Percentiles rank a stretch among this genome's conserved stretches.
phyloP scores from a whole-genome alignment of 1,284 basidiomycete genomes.

The Taiwanofungus camphoratus region DNA sequence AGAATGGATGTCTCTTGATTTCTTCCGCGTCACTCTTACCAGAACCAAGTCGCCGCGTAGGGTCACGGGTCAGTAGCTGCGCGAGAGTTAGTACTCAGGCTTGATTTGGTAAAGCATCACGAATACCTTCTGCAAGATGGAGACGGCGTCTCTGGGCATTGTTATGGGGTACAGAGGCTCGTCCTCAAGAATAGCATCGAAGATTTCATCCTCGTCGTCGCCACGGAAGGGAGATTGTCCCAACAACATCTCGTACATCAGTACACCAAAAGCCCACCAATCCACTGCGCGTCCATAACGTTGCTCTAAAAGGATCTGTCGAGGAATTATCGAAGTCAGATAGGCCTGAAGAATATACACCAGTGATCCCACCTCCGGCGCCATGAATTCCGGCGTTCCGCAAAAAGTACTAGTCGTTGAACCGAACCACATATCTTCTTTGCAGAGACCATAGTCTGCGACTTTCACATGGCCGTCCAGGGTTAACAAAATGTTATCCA shows the following conservation, averaged over 20 bases:
- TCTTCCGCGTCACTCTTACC: constrained; percentile 92
- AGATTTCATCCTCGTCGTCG: constrained; percentile 99
- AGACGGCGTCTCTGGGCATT: constrained; percentile 98
- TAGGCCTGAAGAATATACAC: background rate
- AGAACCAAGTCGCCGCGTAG: constrained; percentile 90
- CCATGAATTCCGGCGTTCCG: constrained; percentile 99
- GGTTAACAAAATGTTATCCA: constrained; percentile 97
- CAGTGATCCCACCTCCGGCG: constrained; percentile 86
- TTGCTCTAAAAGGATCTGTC: constrained; percentile 93
- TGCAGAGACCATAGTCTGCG: constrained; percentile 98
- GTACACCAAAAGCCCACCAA: constrained; percentile 99
- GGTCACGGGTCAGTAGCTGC: constrained; percentile 92
- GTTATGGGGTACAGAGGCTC: constrained; percentile 99
- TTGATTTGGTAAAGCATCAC: background rate
- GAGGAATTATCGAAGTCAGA: constrained; percentile 2
- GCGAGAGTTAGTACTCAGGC: constrained; percentile 1
- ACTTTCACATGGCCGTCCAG: constrained; percentile 98
- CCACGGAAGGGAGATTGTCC: constrained; percentile 99
- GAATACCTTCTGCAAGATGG: constrained; percentile 85
- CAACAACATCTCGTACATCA: constrained; percentile 98
- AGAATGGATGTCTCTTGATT: constrained; percentile 97
- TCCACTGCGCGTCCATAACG: constrained; percentile 98
- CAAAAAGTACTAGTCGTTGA: constrained; percentile 99
- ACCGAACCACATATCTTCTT: constrained; percentile 98
- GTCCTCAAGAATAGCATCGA: constrained; percentile 98